A percentile compares a stretch with the other conserved stretches of the same genome.
phyloP scores from a whole-genome alignment of 768 basidiomycete genomes.

The Hygrocybe punicea region DNA sequence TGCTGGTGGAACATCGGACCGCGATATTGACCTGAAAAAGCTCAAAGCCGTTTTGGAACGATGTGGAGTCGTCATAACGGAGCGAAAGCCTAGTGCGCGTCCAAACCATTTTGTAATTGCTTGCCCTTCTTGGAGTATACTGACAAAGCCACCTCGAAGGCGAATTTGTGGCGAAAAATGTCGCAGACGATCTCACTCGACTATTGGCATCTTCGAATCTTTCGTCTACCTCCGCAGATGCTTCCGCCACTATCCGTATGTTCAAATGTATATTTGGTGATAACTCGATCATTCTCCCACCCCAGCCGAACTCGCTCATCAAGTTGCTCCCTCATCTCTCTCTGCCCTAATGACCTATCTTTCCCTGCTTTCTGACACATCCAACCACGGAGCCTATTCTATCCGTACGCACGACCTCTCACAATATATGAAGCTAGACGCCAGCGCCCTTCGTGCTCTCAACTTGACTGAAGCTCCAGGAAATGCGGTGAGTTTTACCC shows the following conservation, averaged over 20 bases:
- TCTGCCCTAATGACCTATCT: slow-evolving; percentile 83
- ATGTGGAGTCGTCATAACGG: slow-evolving; percentile 86
- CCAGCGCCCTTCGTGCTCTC: slow-evolving; percentile 87
- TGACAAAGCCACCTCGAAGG: slow-evolving; percentile 39
- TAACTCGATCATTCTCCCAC: slow-evolving; percentile 3
- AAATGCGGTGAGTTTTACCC: slow-evolving; percentile 40
- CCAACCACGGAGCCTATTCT: slow-evolving; percentile 76
- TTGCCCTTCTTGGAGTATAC: background rate
- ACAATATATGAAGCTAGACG: slow-evolving; percentile 94
- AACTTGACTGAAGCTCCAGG: slow-evolving; percentile 75
- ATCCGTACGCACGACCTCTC: slow-evolving; percentile 86
- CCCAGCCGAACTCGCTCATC: slow-evolving; percentile 75
- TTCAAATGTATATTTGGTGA: slow-evolving; percentile 1
- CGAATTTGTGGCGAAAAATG: slow-evolving; percentile 78
- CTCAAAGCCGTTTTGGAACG: slow-evolving; percentile 83
- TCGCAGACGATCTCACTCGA: slow-evolving; percentile 75
- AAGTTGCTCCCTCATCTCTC: slow-evolving; percentile 74
- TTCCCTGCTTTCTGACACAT: slow-evolving; percentile 68
- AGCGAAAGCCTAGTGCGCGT: slow-evolving; percentile 67
- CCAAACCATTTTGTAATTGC: background rate
- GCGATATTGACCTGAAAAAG: slow-evolving; percentile 86
- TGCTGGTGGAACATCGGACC: slow-evolving; percentile 64
- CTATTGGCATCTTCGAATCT: slow-evolving; percentile 52
- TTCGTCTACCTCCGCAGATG: slow-evolving; percentile 41
- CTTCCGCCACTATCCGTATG: slow-evolving; percentile 54